Evolutionary conservation across 73 alveolate genomes (phyloP).

Genomic region (Blepharisma stoltei): DNA sequence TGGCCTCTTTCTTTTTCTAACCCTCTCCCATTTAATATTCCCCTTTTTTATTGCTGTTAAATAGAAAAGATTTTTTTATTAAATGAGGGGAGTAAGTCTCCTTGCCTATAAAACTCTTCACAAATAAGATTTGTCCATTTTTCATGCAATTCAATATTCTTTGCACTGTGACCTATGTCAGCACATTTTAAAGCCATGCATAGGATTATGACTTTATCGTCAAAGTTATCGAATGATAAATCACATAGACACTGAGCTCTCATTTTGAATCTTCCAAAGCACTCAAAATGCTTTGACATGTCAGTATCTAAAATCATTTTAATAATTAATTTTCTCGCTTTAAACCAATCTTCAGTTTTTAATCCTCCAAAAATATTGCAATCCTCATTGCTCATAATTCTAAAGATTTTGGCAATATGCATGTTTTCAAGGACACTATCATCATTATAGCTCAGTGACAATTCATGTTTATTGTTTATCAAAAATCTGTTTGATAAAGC

Average conservation of each 20-base stretch:
- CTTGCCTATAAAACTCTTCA: too few relatives aligned
- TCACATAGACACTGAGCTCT: background rate
- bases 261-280: slow-evolving; percentile 28
- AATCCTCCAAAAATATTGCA: slow-evolving; percentile 29
- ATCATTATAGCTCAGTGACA: slow-evolving; percentile 46
- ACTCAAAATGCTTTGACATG: slow-evolving; percentile 42
- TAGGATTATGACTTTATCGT: too few relatives aligned
- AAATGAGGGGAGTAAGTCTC: too few relatives aligned
- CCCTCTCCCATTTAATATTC: too few relatives aligned
- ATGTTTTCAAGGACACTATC: slow-evolving; percentile 37
- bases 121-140: too few relatives aligned
- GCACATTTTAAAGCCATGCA: too few relatives aligned
- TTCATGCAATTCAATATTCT: too few relatives aligned
- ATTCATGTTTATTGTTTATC: slow-evolving; percentile 29
- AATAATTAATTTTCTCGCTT: slow-evolving; percentile 36
- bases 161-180: too few relatives aligned
- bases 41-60: too few relatives aligned
- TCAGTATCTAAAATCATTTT: slow-evolving; percentile 40
- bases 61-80: too few relatives aligned
- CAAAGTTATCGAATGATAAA: too few relatives aligned
- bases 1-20: too few relatives aligned
- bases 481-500: slow-evolving; percentile 45
- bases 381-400: slow-evolving; percentile 3
- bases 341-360: slow-evolving; percentile 33
- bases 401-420: slow-evolving; percentile 39